Evolutionary conservation across 83 land plant species (phyloP), one percentile per base, ranked within the genome.

Genomic region (Thuja plicata): DNA sequence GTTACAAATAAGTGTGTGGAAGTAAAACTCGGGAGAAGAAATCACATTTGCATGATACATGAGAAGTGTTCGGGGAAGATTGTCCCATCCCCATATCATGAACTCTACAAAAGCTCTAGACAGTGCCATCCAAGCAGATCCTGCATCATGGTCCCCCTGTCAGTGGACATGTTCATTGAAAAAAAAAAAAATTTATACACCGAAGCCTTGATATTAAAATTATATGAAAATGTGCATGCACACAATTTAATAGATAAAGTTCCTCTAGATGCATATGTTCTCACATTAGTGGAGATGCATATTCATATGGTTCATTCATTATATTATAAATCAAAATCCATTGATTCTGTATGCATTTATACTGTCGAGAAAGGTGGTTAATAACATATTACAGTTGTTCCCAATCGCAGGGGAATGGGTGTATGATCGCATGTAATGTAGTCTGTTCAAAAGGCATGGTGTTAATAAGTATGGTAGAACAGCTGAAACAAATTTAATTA

Each of bases 21-120:
- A 95, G 85, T 93, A 93, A 87, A 94, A 94, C 88, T 95, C 95
- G 2, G 95, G 96, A 21, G 96, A 95, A 79, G 95, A 95, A 5
- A 95, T 91, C 87, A 95, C 91, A 81, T 95, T 95, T 85, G 95
- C 87, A 88, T 94, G 94, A 89, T 95, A 95, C 95, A 95, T 95
- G 73, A 95, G 94, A 35, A 91, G 87, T 35, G 92, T 90, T 76
- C 96, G 91, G 15, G 96, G 96, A 6, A 95, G 94, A 87, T 93
- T 95, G 86, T 95, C 96, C 96, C 96, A 95, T 43, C 96, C 96
- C 94, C 91, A 90, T 43, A 95, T 85, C 13, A 62, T 57, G 77
- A 90, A 95, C 70, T 95, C 96, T 19, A 95, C 94, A 74, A 95
- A 95, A 43, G 92, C 52, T 35, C 93, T 92, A 19, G 96, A 92